A percentile compares a stretch with the other conserved stretches of the same genome.
phyloP scores from a whole-genome alignment of 2,329 filamentous ascomycete genomes.

The Nakataea oryzae region DNA sequence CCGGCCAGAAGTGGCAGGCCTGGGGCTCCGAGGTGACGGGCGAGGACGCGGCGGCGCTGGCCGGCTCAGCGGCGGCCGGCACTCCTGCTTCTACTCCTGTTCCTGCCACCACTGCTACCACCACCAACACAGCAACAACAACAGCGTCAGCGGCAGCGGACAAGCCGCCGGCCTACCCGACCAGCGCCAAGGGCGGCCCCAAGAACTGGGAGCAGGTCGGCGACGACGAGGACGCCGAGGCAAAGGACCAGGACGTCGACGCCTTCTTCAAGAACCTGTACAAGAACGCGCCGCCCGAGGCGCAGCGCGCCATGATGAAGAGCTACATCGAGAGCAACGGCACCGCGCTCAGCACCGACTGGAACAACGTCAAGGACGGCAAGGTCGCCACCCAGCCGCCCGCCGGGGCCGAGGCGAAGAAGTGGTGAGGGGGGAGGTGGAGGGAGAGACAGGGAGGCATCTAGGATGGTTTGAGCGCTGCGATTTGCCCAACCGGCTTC shows the following conservation, averaged over 20 bases:
- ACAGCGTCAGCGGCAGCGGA: background rate
- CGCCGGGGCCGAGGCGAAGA: constrained; percentile 67
- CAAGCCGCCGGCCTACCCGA: constrained; percentile 59
- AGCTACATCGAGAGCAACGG: constrained; percentile 91
- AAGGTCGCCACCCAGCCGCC: constrained; percentile 65
- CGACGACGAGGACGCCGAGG: constrained; percentile 38
- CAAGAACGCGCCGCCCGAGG: constrained; percentile 64
- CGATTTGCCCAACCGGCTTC: background rate
- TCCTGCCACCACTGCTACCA: background rate
- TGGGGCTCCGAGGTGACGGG: constrained; percentile 18
- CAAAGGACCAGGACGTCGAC: constrained; percentile 58
- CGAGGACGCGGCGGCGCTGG: background rate
- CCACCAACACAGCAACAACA: background rate
- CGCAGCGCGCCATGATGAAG: constrained; percentile 93
- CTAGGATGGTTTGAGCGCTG: background rate
- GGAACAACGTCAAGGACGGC: constrained; percentile 66
- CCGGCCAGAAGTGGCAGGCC: constrained; percentile 17
- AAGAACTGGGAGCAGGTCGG: constrained; percentile 88
- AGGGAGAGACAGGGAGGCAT: background rate
- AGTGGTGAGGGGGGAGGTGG: constrained; percentile 35
- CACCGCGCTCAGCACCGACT: constrained; percentile 85
- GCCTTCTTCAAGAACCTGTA: constrained; percentile 88
- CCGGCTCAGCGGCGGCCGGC: background rate
- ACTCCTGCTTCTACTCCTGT: background rate
- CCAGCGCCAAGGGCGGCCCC: constrained; percentile 70